Evolutionary conservation across 805 yeast species (phyloP), one percentile per base, ranked within the genome.

Genomic region (Candida dendrica): DNA sequence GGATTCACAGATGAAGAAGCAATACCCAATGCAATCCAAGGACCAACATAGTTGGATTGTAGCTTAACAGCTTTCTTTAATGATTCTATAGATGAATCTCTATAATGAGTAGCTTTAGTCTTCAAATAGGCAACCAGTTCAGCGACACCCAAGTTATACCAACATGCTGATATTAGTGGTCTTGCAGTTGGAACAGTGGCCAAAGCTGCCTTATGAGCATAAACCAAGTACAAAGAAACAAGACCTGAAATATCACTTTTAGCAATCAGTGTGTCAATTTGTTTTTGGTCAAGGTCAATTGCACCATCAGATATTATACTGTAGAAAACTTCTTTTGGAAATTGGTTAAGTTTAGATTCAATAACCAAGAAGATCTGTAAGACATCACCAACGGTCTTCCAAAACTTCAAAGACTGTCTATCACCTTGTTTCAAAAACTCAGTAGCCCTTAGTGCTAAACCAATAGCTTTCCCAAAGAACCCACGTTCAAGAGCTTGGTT

Each of bases 21-120:
- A 43, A 83, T 73, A 13, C 98, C 98, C 24, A 91, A 67, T 0
- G 85, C 81, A 41, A 77, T 69, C 99, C 99, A 93, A 44, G 79
- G 79, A 16, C 74, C 79, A 1, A 83, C 68, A 47, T 83, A 84
- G 43, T 72, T 75, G 5, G 81, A 72, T 58, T 91, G 96, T 8
- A 79, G 63, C 42, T 74, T 79, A 42, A 90, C 78, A 0, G 96
- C 82, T 35, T 69, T 73, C 50, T 84, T 85, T 47, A 85, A 65
- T 5, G 71, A 61, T 16, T 58, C 66, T 13, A 86, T 71, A 0
- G 96, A 72, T 2, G 68, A 60, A 14, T 72, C 74, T 44, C 82
- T 65, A 37, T 60, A 69, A 13, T 44, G 44, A 6, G 44, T 40
- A 3, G 54, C 51, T 4, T 58, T 50, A 5, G 64, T 49, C 6